These are phyloP conservation scores for Ensete glaucum DNA, from an alignment of 176 grass and related monocot species.

Conservation along the genomic window DNA sequence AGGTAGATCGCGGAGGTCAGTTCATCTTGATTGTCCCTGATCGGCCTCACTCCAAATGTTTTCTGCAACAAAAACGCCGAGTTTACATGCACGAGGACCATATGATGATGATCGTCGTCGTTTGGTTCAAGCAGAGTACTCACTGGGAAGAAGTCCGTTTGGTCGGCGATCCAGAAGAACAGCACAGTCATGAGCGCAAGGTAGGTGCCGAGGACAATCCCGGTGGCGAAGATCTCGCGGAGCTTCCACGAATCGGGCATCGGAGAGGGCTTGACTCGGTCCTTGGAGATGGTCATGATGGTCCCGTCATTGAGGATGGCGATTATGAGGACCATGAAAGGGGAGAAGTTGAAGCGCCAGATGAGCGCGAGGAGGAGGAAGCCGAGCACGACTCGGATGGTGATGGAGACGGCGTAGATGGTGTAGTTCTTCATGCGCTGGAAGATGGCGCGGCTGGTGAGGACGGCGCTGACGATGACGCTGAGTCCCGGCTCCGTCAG, in stretches of 20 bases:
- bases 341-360: slow-evolving; percentile 77
- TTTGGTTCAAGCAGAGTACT: background rate
- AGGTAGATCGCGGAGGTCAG: slow-evolving; percentile 65
- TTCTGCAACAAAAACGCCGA: slow-evolving; percentile 16
- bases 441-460: slow-evolving; percentile 71
- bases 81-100: background rate
- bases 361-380: slow-evolving; percentile 78
- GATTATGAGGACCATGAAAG: slow-evolving; percentile 92
- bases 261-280: slow-evolving; percentile 62
- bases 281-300: slow-evolving; percentile 97
- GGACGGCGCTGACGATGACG: slow-evolving; percentile 71
- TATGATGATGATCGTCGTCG: background rate
- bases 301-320: slow-evolving; percentile 89
- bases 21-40: slow-evolving; percentile 26
- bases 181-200: slow-evolving; percentile 63
- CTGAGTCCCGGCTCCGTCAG: slow-evolving; percentile 72
- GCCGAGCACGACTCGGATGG: slow-evolving; percentile 67
- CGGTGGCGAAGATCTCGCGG: slow-evolving; percentile 78
- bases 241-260: slow-evolving; percentile 61
- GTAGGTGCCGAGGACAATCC: slow-evolving; percentile 80
- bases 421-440: slow-evolving; percentile 99
- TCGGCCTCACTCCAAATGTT: slow-evolving; percentile 37
- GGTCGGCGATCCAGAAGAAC: slow-evolving; percentile 48
- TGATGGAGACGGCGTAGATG: slow-evolving; percentile 88
- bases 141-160: slow-evolving; percentile 64